Conservation (phyloP, 768 basidiomycete genomes). For the Exidia glandulosa region DNA sequence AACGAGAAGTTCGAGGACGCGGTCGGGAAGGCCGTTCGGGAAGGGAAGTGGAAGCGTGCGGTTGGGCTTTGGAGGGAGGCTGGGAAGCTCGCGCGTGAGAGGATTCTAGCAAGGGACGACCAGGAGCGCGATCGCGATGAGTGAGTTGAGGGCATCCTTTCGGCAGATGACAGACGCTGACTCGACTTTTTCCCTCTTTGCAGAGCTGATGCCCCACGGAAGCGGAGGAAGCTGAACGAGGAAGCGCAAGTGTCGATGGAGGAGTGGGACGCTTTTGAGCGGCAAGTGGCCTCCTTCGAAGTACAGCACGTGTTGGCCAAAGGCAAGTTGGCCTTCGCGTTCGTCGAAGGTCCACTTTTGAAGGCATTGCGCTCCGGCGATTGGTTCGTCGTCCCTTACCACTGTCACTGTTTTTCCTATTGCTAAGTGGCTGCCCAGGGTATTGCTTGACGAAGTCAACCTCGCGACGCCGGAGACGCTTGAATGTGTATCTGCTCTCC, state of each 20-base stretch:
- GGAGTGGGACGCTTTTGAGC: constrained; percentile 59
- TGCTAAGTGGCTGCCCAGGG: constrained; percentile 35
- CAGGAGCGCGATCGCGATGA: background rate
- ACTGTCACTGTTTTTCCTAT: constrained; percentile 1
- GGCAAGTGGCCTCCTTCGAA: constrained; percentile 69
- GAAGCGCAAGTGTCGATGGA: constrained; percentile 31
- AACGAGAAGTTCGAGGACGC: constrained; percentile 80
- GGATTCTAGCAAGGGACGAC: too few species aligned
- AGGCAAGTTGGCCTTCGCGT: constrained; percentile 86
- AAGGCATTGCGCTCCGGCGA: constrained; percentile 80
- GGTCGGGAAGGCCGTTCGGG: constrained; percentile 68
- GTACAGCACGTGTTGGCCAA: constrained; percentile 79
- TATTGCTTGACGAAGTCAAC: constrained; percentile 93
- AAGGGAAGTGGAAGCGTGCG: constrained; percentile 76
- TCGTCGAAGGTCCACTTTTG: constrained; percentile 93
- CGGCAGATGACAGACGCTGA: background rate
- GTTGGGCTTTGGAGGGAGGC: constrained; percentile 80
- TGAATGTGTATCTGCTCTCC: constrained; percentile 81
- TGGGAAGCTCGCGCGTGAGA: constrained; percentile 53
- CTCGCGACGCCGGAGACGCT: constrained; percentile 88
- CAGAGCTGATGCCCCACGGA: constrained; percentile 38
- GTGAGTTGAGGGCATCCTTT: background rate
- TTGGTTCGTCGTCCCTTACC: too few species aligned
- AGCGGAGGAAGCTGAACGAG: constrained; percentile 55
- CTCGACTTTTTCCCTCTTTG: background rate